phyloP scores from a whole-genome alignment of 2,329 filamentous ascomycete species.

The Fusarium anthophilum region DNA sequence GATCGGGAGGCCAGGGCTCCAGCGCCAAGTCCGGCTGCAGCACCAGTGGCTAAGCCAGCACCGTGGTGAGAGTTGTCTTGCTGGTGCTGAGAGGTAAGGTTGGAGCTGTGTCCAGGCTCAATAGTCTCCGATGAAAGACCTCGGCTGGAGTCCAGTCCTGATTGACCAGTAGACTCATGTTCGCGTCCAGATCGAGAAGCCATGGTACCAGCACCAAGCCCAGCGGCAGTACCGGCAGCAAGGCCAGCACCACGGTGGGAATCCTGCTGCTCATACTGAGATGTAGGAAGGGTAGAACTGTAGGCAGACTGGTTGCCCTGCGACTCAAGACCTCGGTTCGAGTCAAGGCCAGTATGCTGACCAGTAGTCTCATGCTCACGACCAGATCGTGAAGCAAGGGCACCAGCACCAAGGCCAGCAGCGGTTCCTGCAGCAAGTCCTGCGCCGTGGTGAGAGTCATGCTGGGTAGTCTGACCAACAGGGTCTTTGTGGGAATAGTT shows the following conservation, averaged over 20 bases:
- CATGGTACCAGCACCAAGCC: not conserved
- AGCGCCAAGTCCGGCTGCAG: not conserved
- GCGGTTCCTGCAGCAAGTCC: slow-evolving; percentile 1
- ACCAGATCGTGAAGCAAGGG: not conserved
- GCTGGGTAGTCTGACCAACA: not conserved
- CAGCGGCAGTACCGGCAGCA: not conserved
- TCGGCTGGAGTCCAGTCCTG: not conserved
- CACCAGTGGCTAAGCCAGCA: not conserved
- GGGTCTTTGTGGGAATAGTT: slow-evolving; percentile 15
- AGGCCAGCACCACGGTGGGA: not conserved
- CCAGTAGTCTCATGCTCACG: not conserved
- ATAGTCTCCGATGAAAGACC: not conserved
- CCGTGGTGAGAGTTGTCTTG: not conserved
- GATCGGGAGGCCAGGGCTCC: not conserved
- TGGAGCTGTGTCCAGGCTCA: not conserved
- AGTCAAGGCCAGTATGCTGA: not conserved
- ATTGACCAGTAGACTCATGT: not conserved
- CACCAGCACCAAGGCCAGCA: not conserved
- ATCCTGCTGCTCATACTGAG: not conserved
- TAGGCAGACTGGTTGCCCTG: not conserved
- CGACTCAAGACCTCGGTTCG: not conserved
- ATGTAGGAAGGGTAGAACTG: not conserved
- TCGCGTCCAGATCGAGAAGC: not conserved
- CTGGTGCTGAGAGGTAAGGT: not conserved
- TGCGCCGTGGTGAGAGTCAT: not conserved